phyloP scores from a whole-genome alignment of 2,329 filamentous ascomycete species.

The Colletotrichum navitas region DNA sequence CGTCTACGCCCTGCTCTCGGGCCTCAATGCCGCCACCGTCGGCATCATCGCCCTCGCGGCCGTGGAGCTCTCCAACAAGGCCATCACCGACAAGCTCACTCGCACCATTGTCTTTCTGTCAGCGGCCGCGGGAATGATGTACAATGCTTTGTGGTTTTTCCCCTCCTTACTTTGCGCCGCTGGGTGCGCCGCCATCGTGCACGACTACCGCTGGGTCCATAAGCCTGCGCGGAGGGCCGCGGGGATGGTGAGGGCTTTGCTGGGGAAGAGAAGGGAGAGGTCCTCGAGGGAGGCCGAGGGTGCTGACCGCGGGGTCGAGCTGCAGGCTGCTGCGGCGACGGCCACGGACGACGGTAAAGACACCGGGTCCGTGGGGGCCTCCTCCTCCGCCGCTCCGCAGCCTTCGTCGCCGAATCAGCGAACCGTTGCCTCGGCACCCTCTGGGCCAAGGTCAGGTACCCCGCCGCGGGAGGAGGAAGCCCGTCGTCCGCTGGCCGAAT shows the following conservation, averaged over 20 bases:
- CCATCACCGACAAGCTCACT: conserved; percentile 72
- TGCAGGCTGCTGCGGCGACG: neutral
- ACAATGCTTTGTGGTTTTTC: conserved; percentile 78
- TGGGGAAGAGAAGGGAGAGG: conserved; percentile 14
- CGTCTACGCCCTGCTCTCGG: conserved; percentile 74
- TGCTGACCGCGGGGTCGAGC: neutral
- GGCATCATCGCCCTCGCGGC: conserved; percentile 76
- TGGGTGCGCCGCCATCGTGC: conserved; percentile 63
- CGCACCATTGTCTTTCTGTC: conserved; percentile 71
- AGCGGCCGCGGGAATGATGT: conserved; percentile 72
- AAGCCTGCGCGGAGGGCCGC: conserved; percentile 47
- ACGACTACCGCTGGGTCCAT: conserved; percentile 65
- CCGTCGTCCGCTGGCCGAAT: conserved; percentile 35
- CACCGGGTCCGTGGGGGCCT: neutral
- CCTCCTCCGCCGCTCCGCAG: neutral
- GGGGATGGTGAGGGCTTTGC: conserved; percentile 8
- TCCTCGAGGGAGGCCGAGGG: neutral
- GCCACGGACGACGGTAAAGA: neutral
- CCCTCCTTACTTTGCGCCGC: conserved; percentile 69
- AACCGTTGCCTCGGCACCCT: neutral
- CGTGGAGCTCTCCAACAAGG: conserved; percentile 72
- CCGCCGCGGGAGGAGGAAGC: neutral
- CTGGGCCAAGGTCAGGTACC: neutral
- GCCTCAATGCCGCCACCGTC: conserved; percentile 75
- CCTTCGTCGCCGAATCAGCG: neutral